These are phyloP conservation scores for Quercus alba DNA, from an alignment of 306 rosid species.

Conservation along the genomic window DNA sequence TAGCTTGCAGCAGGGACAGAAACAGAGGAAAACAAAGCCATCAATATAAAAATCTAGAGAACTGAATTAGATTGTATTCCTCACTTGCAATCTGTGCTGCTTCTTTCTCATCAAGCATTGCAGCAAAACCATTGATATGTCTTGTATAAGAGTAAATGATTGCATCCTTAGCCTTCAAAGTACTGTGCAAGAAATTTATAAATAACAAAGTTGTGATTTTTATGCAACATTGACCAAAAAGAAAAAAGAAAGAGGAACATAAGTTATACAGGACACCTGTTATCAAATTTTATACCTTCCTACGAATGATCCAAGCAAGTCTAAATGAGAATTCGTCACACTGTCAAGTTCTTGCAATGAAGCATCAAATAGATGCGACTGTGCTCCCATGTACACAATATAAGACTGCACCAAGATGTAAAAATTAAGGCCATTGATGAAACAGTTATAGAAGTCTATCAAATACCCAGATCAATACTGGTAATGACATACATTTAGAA, in stretches of 20 bases:
- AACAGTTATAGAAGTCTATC: neutral
- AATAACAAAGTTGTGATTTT: neutral
- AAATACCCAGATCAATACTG: neutral
- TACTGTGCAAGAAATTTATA: constrained; percentile 19
- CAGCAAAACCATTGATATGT: constrained; percentile 64
- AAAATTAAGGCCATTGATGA: no score
- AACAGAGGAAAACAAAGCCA: neutral
- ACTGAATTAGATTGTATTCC: neutral
- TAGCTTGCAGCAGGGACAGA: neutral
- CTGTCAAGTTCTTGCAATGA: constrained; percentile 20
- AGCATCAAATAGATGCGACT: constrained; percentile 48
- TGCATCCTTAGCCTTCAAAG: constrained; percentile 41
- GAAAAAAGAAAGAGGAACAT: neutral
- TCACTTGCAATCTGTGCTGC: constrained; percentile 42
- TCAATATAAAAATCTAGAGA: neutral
- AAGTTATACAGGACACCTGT: neutral
- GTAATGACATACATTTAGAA: neutral
- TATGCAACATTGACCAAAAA: neutral
- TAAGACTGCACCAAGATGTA: constrained; percentile 40
- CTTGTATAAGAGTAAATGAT: constrained; percentile 50
- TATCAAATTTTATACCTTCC: constrained; percentile 39
- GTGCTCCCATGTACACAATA: constrained; percentile 59
- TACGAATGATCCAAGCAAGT: constrained; percentile 36
- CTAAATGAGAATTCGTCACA: constrained; percentile 35
- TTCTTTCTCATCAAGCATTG: constrained; percentile 43